Evolutionary conservation across 768 basidiomycete genomes (phyloP), one percentile per base, ranked within the genome.

Genomic region (Amanita phalloides): DNA sequence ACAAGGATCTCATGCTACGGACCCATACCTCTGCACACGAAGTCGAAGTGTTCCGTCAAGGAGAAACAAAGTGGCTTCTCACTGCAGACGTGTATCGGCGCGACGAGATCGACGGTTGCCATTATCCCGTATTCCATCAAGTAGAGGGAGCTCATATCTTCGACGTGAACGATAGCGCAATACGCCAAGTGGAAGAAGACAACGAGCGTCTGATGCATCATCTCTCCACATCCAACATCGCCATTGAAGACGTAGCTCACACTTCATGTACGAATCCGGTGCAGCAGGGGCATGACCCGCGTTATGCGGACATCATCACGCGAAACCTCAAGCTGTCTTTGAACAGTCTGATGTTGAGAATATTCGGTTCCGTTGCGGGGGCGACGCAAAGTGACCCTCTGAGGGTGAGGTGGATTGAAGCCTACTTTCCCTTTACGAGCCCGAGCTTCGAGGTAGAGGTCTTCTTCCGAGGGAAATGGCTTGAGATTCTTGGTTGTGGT

Each of bases 21-120:
- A 98, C 96, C 0, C 96, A 99, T 65, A 97, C 96, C 1, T 92
- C 89, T n/a, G 91, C 96, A 3, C 96, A 99, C 64, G 95, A 99
- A 70, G 88, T 98, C 30, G 93, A 96, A 54, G 82, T 83, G 6
- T 98, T 96, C 65, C 67, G 76, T 30, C 69, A 72, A 41, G 90
- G 90, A 4, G 73, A 84, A 56, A 81, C 85, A 20, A 77, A 77
- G 49, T 99, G 94, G 90, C 73, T 99, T 30, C 73, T 98, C 21
- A 88, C 92, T 7, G 93, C 96, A 28, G 96, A 99, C 70, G 96
- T 99, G 48, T 99, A 98, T 68, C 72, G 96, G 46, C 81, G 96
- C 60, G 96, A 99, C 76, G 96, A 98, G 68, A 98, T 99, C 55
- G 96, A 99, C 70, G 77, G 80, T 10, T 89, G 87, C 7, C 96